Evolutionary conservation across 331 rosid genomes (phyloP).

Genomic region (Saraca asoca): DNA sequence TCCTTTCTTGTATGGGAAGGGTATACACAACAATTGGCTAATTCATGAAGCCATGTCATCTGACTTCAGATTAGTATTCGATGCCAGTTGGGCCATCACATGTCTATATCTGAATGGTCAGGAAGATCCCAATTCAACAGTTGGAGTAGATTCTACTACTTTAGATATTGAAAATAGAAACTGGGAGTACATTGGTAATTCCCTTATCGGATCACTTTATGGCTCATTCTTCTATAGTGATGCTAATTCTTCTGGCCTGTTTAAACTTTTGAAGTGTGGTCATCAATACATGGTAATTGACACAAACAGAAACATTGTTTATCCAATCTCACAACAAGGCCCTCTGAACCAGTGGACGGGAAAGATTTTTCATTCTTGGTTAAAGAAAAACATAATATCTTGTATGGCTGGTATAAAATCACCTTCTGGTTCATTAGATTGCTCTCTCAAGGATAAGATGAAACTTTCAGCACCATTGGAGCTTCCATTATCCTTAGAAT

Average conservation of each 20-base stretch:
- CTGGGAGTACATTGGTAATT: constrained; percentile 82
- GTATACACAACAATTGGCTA: constrained; percentile 76
- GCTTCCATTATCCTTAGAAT: constrained; percentile 77
- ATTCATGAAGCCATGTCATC: constrained; percentile 77
- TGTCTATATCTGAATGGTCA: constrained; percentile 51
- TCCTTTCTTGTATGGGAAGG: constrained; percentile 79
- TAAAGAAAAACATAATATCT: constrained; percentile 47
- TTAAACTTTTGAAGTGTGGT: constrained; percentile 57
- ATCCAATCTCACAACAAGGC: constrained; percentile 39
- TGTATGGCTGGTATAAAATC: constrained; percentile 50
- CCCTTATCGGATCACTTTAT: constrained; percentile 56
- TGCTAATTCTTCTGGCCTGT: constrained; percentile 49
- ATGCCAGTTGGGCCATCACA: constrained; percentile 74
- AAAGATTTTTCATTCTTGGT: constrained; percentile 42
- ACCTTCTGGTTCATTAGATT: constrained; percentile 37
- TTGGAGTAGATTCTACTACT: constrained; percentile 38
- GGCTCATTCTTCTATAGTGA: constrained; percentile 66
- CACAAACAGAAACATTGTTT: constrained; percentile 38
- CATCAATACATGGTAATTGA: constrained; percentile 52
- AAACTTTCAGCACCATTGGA: constrained; percentile 43
- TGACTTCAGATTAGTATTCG: constrained; percentile 78
- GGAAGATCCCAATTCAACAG: constrained; percentile 34
- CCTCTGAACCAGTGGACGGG: constrained; percentile 41
- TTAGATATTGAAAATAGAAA: constrained; percentile 48
- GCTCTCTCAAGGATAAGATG: constrained; percentile 46